phyloP scores from a whole-genome alignment of 1,284 basidiomycete species.

The Rhodofomes roseus region DNA sequence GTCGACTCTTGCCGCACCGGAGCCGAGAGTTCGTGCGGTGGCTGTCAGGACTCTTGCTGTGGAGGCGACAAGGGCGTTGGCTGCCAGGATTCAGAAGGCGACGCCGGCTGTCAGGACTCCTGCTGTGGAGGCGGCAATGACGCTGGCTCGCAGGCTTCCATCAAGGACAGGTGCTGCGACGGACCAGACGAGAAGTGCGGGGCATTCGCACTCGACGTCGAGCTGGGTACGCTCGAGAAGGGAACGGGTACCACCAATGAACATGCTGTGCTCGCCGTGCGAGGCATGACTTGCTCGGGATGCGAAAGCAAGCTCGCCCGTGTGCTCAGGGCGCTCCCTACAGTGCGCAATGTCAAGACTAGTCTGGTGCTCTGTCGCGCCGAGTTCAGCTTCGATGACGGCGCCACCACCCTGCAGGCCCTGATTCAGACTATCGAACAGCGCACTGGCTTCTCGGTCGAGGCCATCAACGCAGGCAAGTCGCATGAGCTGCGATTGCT shows the following conservation, averaged over 20 bases:
- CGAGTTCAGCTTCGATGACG: slow-evolving; percentile 28
- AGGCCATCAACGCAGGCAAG: slow-evolving; percentile 18
- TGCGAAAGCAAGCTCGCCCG: slow-evolving; percentile 31
- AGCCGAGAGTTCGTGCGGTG: neutral
- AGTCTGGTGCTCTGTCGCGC: slow-evolving; percentile 30
- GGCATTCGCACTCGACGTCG: slow-evolving; percentile 8
- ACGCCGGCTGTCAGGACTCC: slow-evolving; percentile 15
- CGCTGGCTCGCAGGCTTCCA: neutral
- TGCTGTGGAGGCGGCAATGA: slow-evolving; percentile 12
- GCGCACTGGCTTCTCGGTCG: slow-evolving; percentile 27
- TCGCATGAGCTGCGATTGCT: slow-evolving; percentile 19
- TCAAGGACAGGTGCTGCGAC: neutral
- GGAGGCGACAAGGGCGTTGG: neutral
- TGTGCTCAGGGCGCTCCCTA: slow-evolving; percentile 18
- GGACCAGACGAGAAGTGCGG: slow-evolving; percentile 5
- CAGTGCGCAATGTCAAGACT: slow-evolving; percentile 27
- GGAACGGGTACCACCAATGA: neutral
- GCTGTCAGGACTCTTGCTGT: slow-evolving; percentile 18
- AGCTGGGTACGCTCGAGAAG: slow-evolving; percentile 15
- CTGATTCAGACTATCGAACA: slow-evolving; percentile 26
- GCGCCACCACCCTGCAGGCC: slow-evolving; percentile 15
- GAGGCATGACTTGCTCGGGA: slow-evolving; percentile 32
- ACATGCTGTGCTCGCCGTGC: slow-evolving; percentile 25
- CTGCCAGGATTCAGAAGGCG: neutral
- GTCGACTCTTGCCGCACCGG: slow-evolving; percentile 7